Conservation (phyloP, 768 basidiomycete genomes). For the Cystobasidium tubakii region DNA sequence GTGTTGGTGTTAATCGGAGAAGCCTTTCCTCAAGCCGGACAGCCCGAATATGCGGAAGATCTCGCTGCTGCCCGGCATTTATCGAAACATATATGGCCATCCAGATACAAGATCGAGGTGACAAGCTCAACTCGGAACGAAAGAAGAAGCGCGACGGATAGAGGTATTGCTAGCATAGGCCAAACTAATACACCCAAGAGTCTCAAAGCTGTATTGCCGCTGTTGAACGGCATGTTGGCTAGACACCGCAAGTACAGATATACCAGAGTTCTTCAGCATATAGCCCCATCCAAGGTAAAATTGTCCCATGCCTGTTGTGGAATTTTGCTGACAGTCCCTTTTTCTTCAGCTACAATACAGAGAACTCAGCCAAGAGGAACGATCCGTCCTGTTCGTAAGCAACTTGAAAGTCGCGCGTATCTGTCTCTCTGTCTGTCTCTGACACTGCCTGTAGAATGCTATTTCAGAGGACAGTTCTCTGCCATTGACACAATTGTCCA, state of each 20-base stretch:
- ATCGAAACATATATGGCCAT: slow-evolving; percentile 32
- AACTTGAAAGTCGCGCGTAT: neutral
- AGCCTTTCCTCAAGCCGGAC: neutral
- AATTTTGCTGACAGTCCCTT: neutral
- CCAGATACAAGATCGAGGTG: neutral
- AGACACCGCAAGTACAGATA: neutral
- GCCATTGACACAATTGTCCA: neutral
- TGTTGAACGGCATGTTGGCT: neutral
- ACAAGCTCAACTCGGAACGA: neutral
- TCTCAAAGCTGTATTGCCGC: slow-evolving; percentile 7
- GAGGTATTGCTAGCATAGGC: neutral
- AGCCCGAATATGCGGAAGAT: slow-evolving; percentile 8
- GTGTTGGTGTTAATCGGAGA: neutral
- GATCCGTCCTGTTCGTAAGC: slow-evolving; percentile 7
- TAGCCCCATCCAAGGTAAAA: slow-evolving; percentile 1
- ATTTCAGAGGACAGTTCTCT: slow-evolving; percentile 20
- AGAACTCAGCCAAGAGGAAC: slow-evolving; percentile 1
- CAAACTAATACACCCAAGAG: neutral
- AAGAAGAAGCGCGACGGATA: neutral
- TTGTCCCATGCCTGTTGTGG: neutral
- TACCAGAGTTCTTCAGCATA: neutral
- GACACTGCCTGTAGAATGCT: slow-evolving; percentile 2
- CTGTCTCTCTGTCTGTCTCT: neutral
- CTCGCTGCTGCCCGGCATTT: slow-evolving; percentile 20
- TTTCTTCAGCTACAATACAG: neutral